A percentile compares a stretch with the other conserved stretches of the same genome.
phyloP scores from a whole-genome alignment of 371 early-diverging fungal genomes.

The Synchytrium microbalum region DNA sequence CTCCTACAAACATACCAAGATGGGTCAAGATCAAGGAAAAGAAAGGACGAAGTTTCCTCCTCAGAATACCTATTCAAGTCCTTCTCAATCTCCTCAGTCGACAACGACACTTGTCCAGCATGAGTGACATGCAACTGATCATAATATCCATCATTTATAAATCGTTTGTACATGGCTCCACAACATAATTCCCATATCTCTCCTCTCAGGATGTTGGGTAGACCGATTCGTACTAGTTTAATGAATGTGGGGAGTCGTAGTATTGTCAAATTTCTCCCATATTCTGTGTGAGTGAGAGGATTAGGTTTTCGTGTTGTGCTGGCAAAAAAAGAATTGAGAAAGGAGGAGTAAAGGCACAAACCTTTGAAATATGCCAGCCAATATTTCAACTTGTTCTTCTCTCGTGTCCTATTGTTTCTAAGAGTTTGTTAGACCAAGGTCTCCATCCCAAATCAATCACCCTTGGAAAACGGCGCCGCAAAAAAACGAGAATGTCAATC shows the following conservation, averaged over 20 bases:
- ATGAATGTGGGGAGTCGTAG: constrained; percentile 72
- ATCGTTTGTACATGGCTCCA: constrained; percentile 79
- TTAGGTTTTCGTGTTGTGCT: neutral
- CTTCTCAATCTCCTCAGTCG: constrained; percentile 95
- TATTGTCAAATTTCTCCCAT: constrained; percentile 86
- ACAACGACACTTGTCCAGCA: constrained; percentile 51
- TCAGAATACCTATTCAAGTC: constrained; percentile 73
- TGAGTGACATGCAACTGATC: constrained; percentile 59
- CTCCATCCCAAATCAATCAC: too few species aligned
- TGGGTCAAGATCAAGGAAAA: neutral
- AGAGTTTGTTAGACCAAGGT: too few species aligned
- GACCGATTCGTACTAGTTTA: constrained; percentile 85
- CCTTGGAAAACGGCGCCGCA: too few species aligned
- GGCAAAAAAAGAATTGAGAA: too few species aligned
- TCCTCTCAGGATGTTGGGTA: constrained; percentile 80
- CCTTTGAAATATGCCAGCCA: constrained; percentile 69
- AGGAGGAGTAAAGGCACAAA: constrained; percentile 23
- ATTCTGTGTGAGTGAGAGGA: constrained; percentile 36
- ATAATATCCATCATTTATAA: constrained; percentile 76
- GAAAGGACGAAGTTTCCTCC: too few species aligned
- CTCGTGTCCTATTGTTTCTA: constrained; percentile 52
- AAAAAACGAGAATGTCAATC: too few species aligned
- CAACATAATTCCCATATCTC: constrained; percentile 94
- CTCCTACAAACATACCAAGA: constrained; percentile 35
- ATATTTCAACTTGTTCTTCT: constrained; percentile 59